phyloP scores from a whole-genome alignment of 176 grass and related monocot genomes.

The Lolium rigidum region DNA sequence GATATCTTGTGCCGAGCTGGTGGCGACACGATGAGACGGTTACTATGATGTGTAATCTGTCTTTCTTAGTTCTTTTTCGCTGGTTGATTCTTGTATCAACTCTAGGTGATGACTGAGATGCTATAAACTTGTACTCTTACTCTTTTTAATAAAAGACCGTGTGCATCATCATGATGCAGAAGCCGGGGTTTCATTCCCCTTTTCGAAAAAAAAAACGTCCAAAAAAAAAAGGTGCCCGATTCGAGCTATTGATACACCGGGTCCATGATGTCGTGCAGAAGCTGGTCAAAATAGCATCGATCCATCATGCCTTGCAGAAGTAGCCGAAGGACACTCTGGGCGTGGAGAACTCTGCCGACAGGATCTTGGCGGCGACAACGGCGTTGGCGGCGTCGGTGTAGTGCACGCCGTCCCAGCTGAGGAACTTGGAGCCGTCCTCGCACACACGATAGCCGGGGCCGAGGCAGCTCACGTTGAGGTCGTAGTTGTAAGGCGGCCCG shows the following conservation, averaged over 20 bases:
- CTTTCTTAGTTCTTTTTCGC: too few species aligned
- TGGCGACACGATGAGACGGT: too few species aligned
- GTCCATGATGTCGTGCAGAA: too few species aligned
- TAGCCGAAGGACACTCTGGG: constrained; percentile 63
- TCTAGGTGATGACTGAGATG: too few species aligned
- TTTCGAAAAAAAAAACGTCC: too few species aligned
- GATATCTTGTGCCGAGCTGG: too few species aligned
- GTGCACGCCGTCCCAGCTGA: constrained; percentile 95
- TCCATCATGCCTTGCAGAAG: constrained; percentile 48
- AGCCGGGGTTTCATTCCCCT: too few species aligned
- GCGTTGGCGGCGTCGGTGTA: constrained; percentile 82
- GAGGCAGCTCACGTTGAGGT: constrained; percentile 55
- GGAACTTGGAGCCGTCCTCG: constrained; percentile 57
- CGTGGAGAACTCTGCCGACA: constrained; percentile 64
- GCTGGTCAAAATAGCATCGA: background rate
- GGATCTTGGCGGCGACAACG: constrained; percentile 64
- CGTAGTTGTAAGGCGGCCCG: constrained; percentile 75
- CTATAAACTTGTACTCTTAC: too few species aligned
- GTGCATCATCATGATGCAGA: too few species aligned
- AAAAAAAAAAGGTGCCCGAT: background rate
- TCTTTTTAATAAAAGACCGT: too few species aligned
- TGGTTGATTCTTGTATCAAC: too few species aligned
- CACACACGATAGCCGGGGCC: constrained; percentile 51
- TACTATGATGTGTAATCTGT: too few species aligned
- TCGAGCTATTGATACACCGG: background rate